These are phyloP conservation scores for Jatropha multifida DNA, from an alignment of 441 rosid species.

Conservation along the genomic window DNA sequence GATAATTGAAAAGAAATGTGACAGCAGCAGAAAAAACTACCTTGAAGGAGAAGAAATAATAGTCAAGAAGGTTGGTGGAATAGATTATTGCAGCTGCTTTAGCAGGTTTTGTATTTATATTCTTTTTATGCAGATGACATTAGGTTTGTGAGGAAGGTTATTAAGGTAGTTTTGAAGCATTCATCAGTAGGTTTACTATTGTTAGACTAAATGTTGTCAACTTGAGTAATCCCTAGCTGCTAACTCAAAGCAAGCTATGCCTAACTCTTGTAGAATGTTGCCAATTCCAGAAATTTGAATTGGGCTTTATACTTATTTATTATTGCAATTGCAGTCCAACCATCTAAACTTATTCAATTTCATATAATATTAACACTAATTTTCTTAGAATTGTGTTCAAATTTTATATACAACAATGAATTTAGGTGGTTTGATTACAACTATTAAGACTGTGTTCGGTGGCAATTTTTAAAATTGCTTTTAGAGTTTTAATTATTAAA, in stretches of 20 bases:
- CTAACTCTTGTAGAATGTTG: background rate
- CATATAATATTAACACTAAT: no score
- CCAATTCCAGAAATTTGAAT: background rate
- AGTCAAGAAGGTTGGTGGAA: conserved; percentile 5
- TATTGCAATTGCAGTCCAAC: no score
- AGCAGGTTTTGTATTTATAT: background rate
- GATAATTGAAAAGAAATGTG: conserved; percentile 6
- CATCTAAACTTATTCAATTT: no score
- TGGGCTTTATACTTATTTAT: no score
- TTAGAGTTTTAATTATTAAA: no score
- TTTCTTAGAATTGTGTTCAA: no score
- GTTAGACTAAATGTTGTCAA: background rate
- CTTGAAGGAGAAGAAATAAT: conserved; percentile 16
- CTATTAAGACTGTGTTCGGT: no score
- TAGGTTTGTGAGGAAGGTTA: background rate
- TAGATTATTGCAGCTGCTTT: background rate
- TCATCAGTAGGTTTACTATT: conserved; percentile 1
- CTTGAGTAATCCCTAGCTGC: background rate
- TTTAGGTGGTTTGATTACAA: no score
- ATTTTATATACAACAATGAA: no score
- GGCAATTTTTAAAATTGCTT: no score
- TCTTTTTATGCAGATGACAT: background rate
- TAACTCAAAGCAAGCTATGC: conserved; percentile 9
- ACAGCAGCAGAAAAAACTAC: background rate
- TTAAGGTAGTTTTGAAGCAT: background rate